A percentile compares a stretch with the other conserved stretches of the same genome.
phyloP scores from a whole-genome alignment of 2,329 filamentous ascomycete genomes.

The Aureobasidium sp. region DNA sequence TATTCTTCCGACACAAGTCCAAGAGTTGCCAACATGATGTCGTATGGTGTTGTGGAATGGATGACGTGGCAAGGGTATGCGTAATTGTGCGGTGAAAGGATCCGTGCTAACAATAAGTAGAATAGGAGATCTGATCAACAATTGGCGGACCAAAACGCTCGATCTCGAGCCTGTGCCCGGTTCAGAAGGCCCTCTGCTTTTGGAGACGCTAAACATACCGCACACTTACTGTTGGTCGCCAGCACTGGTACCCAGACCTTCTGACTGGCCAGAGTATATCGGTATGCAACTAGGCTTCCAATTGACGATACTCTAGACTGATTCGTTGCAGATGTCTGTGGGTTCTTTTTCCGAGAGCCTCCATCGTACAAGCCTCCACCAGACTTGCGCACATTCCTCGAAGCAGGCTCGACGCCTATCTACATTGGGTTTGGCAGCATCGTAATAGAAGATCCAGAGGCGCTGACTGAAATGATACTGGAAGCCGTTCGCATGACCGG shows the following conservation, averaged over 20 bases:
- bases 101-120: constrained; percentile 13
- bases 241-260: constrained; percentile 61
- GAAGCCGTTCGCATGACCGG: constrained; percentile 29
- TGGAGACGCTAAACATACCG: constrained; percentile 12
- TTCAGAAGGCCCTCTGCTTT: not conserved
- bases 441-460: constrained; percentile 30
- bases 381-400: constrained; percentile 12
- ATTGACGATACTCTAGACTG: no score
- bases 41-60: constrained; percentile 80
- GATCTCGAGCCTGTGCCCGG: constrained; percentile 11
- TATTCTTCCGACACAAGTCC: constrained; percentile 67
- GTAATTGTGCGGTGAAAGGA: no score
- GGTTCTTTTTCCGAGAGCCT: constrained; percentile 16
- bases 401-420: constrained; percentile 12
- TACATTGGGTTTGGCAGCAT: constrained; percentile 20
- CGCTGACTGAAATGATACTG: constrained; percentile 31
- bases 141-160: constrained; percentile 14
- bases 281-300: constrained; percentile 25
- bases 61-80: constrained; percentile 78
- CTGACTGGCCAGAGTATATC: constrained; percentile 64
- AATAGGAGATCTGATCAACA: constrained; percentile 17
- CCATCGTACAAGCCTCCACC: constrained; percentile 8
- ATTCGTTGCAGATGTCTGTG: constrained; percentile 30
- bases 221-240: constrained; percentile 61
- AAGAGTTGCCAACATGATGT: constrained; percentile 73